Base-by-base conservation (phyloP, 345 rosid genomes). In the Raphanus sativus region DNA sequence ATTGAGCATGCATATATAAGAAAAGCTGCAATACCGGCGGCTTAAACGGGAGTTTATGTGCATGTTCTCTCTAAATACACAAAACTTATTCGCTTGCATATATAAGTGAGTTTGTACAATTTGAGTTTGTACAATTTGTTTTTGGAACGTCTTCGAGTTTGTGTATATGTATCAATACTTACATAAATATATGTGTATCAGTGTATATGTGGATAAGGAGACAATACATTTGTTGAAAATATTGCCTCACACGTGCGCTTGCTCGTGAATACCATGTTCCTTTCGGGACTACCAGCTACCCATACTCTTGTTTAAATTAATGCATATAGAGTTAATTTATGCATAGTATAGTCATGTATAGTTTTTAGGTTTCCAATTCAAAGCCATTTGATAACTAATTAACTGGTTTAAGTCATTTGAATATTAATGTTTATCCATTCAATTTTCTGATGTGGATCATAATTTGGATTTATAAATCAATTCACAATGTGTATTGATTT, bases 21-120 rank as follows among this genome's bases (percentile, higher is more conserved):
- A 62, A 74, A 73, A 60, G 69, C 78, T 71, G 78, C 74, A 60
- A 34, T 48, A 62, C 69, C 82, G 78, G 78, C 70, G 74, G 59
- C 50, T 73, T 68, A 54, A 61, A 79, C 65, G 70, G 82, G 60
- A 12, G 59, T 71, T 78, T 65, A 77, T 42, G 36, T 71, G 76
- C 81, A 77, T 77, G 76, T 77, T 77, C 65, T 77, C 66, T 77
- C 55, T 70, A 59, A 8, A 73, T 33, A 62, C 33, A 68, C 64
- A 30, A 28, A n/a, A n/a, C 64, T 60, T 32, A 13, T 28, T 26
- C 60, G n/a, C 21, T 13, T 61, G 29, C 15, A 62, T 61, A 62
- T 61, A 62, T 61, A 9, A 40, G 48, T 8, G 28, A n/a, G n/a
- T n/a, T n/a, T n/a, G n/a, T n/a, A n/a, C n/a, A n/a, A 2, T 58